These are phyloP conservation scores for Fusarium oxysporum DNA, from an alignment of 2,329 filamentous ascomycete species.

Conservation along the genomic window DNA sequence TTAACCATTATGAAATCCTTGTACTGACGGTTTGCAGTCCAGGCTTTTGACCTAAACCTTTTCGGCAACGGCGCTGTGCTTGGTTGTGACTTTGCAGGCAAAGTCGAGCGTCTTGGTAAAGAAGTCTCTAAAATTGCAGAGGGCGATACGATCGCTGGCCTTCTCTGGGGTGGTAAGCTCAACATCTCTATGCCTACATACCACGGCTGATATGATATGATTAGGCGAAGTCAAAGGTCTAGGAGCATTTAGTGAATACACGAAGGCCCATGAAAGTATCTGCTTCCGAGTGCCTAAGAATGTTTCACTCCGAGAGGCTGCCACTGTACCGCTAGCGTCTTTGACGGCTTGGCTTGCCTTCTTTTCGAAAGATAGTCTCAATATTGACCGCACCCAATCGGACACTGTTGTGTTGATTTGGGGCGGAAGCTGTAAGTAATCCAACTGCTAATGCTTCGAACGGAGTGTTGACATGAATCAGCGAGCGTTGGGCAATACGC, in stretches of 20 bases:
- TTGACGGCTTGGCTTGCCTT: slow-evolving; percentile 55
- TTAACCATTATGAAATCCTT: too few relatives aligned
- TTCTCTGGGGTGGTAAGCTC: slow-evolving; percentile 48
- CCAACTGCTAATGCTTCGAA: background rate
- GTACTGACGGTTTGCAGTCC: slow-evolving; percentile 39
- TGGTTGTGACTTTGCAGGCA: slow-evolving; percentile 54
- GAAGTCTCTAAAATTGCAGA: slow-evolving; percentile 30
- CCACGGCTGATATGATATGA: background rate
- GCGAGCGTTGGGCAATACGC: slow-evolving; percentile 54
- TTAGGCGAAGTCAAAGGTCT: slow-evolving; percentile 46
- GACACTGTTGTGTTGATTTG: slow-evolving; percentile 50
- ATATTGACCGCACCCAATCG: slow-evolving; percentile 42
- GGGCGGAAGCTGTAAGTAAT: slow-evolving; percentile 57
- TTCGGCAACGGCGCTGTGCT: slow-evolving; percentile 54
- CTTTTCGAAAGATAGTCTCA: slow-evolving; percentile 53
- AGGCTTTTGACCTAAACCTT: slow-evolving; percentile 50
- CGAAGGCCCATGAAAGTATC: slow-evolving; percentile 55
- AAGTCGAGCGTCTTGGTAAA: slow-evolving; percentile 49
- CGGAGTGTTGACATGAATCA: slow-evolving; percentile 16
- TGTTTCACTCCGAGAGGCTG: slow-evolving; percentile 48
- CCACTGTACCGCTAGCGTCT: slow-evolving; percentile 54
- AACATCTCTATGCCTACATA: too few relatives aligned
- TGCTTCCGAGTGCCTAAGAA: slow-evolving; percentile 53
- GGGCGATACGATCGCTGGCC: slow-evolving; percentile 41
- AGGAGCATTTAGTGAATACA: slow-evolving; percentile 55